phyloP scores from a whole-genome alignment of 2,329 filamentous ascomycete genomes.

The Aspergillus quadrilineatus region DNA sequence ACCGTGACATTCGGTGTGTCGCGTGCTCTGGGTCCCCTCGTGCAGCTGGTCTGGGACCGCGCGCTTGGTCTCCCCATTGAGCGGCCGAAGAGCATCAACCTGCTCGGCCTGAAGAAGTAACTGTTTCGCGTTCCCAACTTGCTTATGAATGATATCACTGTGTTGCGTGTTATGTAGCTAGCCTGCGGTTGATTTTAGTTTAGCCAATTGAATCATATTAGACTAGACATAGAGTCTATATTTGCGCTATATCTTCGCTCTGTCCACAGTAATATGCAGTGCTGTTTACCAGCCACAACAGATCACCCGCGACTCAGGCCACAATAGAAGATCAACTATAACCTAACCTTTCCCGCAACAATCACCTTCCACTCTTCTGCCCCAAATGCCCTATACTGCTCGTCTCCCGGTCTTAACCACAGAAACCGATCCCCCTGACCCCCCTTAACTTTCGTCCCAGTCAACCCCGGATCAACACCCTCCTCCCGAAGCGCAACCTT shows the following conservation, averaged over 20 bases:
- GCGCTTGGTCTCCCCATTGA: conserved; percentile 93
- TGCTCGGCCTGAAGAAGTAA: conserved; percentile 75
- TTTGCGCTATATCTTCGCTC: background rate
- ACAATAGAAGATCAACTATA: conserved; percentile 32
- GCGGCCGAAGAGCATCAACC: conserved; percentile 94
- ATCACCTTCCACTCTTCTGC: conserved; percentile 59
- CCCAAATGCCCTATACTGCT: conserved; percentile 60
- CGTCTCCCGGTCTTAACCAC: conserved; percentile 50
- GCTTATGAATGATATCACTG: background rate
- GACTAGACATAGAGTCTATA: conserved; percentile 11
- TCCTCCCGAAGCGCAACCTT: conserved; percentile 69
- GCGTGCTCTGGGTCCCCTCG: conserved; percentile 77
- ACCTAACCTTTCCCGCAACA: conserved; percentile 44
- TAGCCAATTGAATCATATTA: background rate
- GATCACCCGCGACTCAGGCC: no score
- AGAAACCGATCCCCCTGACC: conserved; percentile 48
- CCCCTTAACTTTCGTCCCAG: conserved; percentile 46
- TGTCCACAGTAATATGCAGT: no score
- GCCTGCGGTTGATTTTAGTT: background rate
- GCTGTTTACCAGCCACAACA: no score
- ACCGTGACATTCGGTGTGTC: conserved; percentile 68
- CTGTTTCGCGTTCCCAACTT: background rate
- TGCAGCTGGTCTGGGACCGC: conserved; percentile 94
- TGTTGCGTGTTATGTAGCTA: background rate
- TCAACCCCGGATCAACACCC: conserved; percentile 59